phyloP scores from a whole-genome alignment of 805 yeast species.

The Saturnispora galanensis region DNA sequence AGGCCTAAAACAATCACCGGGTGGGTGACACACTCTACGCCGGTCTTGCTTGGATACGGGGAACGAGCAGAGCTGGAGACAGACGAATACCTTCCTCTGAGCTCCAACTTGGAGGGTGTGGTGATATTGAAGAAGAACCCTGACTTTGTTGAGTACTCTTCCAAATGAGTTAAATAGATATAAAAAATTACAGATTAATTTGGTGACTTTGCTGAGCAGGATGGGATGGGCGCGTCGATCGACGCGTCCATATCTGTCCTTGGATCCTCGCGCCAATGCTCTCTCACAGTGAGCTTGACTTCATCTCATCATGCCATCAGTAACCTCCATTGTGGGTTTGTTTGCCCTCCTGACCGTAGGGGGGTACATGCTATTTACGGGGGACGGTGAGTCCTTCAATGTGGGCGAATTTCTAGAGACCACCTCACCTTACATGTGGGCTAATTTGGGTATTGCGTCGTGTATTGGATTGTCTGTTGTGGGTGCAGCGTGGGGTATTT shows the following conservation, averaged over 20 bases:
- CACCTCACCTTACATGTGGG: slow-evolving; percentile 97
- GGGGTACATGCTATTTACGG: slow-evolving; percentile 65
- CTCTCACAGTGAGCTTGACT: too few species aligned
- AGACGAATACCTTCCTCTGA: slow-evolving; percentile 79
- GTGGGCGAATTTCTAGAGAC: slow-evolving; percentile 78
- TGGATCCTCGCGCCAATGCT: background rate
- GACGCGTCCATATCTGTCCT: background rate
- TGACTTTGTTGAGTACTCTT: slow-evolving; percentile 47
- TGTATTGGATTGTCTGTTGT: slow-evolving; percentile 93
- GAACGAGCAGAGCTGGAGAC: slow-evolving; percentile 96
- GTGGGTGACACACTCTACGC: slow-evolving; percentile 98
- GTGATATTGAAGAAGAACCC: slow-evolving; percentile 90
- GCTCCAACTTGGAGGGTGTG: slow-evolving; percentile 81
- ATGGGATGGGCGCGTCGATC: slow-evolving; percentile 1
- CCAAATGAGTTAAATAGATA: background rate
- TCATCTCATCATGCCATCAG: too few species aligned
- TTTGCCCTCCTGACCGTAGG: slow-evolving; percentile 11
- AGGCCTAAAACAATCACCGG: slow-evolving; percentile 98
- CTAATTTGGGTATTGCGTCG: slow-evolving; percentile 74
- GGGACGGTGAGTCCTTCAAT: slow-evolving; percentile 85
- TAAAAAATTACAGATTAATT: background rate
- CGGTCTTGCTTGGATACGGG: slow-evolving; percentile 85
- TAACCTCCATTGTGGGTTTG: slow-evolving; percentile 9
- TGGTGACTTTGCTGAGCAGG: background rate
- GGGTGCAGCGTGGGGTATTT: slow-evolving; percentile 99